These are phyloP conservation scores for Linnemannia schmuckeri DNA, from an alignment of 192 early-diverging fungal species.

Conservation along the genomic window DNA sequence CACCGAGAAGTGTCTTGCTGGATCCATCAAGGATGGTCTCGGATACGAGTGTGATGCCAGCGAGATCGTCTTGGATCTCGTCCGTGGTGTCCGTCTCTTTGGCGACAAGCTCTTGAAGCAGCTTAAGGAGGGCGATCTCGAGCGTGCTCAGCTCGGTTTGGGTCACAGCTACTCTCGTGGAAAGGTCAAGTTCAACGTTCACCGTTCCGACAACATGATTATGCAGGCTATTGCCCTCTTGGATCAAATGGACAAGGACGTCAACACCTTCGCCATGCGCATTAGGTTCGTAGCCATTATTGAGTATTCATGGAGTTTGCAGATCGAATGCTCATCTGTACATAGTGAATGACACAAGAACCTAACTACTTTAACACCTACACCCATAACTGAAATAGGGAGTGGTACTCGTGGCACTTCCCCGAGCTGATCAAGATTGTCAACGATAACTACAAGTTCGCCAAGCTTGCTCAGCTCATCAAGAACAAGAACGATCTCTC, in stretches of 20 bases:
- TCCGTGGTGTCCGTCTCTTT: constrained; percentile 95
- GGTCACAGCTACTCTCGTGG: constrained; percentile 98
- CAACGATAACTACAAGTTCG: constrained; percentile 92
- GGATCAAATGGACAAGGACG: constrained; percentile 98
- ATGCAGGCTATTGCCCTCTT: constrained; percentile 91
- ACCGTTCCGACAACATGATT: constrained; percentile 96
- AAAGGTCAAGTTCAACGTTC: constrained; percentile 99
- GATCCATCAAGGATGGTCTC: constrained; percentile 81
- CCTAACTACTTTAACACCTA: too few relatives aligned
- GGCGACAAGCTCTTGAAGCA: constrained; percentile 89
- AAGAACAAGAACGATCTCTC: constrained; percentile 92
- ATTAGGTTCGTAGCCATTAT: constrained; percentile 65
- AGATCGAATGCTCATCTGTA: background rate
- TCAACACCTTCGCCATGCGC: constrained; percentile 98
- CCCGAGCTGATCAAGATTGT: constrained; percentile 98
- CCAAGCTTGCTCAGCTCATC: constrained; percentile 88
- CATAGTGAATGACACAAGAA: background rate
- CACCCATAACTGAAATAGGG: constrained; percentile 60
- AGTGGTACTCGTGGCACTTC: constrained; percentile 99
- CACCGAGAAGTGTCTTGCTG: constrained; percentile 83
- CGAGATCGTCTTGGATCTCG: constrained; percentile 88
- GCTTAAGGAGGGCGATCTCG: constrained; percentile 94
- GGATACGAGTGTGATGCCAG: constrained; percentile 84
- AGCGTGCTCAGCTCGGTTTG: constrained; percentile 94
- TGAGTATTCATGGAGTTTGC: background rate